Evolutionary conservation across 768 basidiomycete genomes (phyloP).

Genomic region (Leccinellum luteum): DNA sequence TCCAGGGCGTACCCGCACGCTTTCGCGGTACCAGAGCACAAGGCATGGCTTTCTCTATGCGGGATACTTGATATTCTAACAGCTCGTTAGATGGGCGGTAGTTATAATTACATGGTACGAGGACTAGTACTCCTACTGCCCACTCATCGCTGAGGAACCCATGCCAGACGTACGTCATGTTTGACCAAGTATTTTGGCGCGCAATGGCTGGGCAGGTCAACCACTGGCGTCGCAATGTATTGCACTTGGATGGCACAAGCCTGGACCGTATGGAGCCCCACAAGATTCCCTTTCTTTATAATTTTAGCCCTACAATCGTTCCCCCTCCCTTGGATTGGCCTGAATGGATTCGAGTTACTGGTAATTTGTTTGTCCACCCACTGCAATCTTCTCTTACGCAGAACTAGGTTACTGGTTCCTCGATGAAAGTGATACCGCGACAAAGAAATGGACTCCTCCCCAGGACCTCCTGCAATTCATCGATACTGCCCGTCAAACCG

Average conservation of each 20-base stretch:
- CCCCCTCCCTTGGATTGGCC: slow-evolving; percentile 98
- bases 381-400: slow-evolving; percentile 6
- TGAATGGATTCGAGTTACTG: slow-evolving; percentile 95
- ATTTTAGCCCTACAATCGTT: slow-evolving; percentile 89
- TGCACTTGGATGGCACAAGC: slow-evolving; percentile 77
- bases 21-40: slow-evolving; percentile 94
- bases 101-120: slow-evolving; percentile 96
- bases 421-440: slow-evolving; percentile 85
- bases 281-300: slow-evolving; percentile 97
- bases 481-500: slow-evolving; percentile 63
- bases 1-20: slow-evolving; percentile 92
- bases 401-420: slow-evolving; percentile 92
- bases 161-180: slow-evolving; percentile 86
- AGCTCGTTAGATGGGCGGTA: slow-evolving; percentile 76
- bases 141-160: neutral
- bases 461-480: slow-evolving; percentile 80
- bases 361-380: slow-evolving; percentile 36
- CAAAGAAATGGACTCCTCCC: slow-evolving; percentile 88
- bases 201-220: slow-evolving; percentile 94
- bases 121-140: neutral
- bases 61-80: slow-evolving; percentile 14
- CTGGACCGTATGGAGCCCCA: slow-evolving; percentile 96
- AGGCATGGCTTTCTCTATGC: slow-evolving; percentile 44
- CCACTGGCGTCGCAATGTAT: slow-evolving; percentile 78
- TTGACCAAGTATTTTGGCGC: slow-evolving; percentile 97